These are phyloP conservation scores for Scheffersomyces illinoinensis DNA, from an alignment of 1,139 yeast genomes.

Conservation along the genomic window DNA sequence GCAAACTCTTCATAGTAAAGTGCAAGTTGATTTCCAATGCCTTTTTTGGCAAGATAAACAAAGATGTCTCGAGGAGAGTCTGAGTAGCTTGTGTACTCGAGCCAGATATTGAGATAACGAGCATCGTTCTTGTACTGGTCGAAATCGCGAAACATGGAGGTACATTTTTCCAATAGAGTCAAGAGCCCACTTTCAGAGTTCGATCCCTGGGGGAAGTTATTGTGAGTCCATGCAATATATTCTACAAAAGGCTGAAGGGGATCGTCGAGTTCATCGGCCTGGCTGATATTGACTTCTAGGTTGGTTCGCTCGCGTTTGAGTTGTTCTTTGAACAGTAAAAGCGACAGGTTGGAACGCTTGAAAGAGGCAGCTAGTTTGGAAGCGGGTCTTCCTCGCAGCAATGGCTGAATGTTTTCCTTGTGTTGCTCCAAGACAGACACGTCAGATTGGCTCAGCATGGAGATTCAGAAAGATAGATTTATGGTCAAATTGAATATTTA, in stretches of 20 bases:
- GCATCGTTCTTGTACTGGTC: constrained; percentile 76
- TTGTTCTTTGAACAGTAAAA: constrained; percentile 23
- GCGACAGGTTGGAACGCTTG: constrained; percentile 12
- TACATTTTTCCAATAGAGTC: constrained; percentile 67
- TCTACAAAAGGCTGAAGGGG: constrained; percentile 74
- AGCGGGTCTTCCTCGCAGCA: constrained; percentile 72
- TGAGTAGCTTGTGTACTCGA: constrained; percentile 67
- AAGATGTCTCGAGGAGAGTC: constrained; percentile 76
- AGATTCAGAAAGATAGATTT: neutral
- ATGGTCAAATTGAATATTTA: neutral
- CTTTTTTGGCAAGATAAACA: constrained; percentile 69
- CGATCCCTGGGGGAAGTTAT: constrained; percentile 67
- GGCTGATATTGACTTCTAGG: constrained; percentile 45
- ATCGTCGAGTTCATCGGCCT: constrained; percentile 69
- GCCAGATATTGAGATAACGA: constrained; percentile 78
- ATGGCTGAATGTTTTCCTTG: constrained; percentile 79
- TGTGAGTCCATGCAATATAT: constrained; percentile 72
- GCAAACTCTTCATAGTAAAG: constrained; percentile 84
- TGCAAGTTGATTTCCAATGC: constrained; percentile 69
- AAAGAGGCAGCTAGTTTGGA: constrained; percentile 49
- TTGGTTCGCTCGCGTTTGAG: constrained; percentile 37
- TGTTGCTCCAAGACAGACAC: constrained; percentile 62
- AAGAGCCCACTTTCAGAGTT: constrained; percentile 69
- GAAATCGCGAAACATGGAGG: constrained; percentile 66
- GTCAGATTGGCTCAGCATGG: constrained; percentile 17